Evolutionary conservation across 495 filamentous ascomycete species (phyloP).

Genomic region (Delitschia confertaspora): DNA sequence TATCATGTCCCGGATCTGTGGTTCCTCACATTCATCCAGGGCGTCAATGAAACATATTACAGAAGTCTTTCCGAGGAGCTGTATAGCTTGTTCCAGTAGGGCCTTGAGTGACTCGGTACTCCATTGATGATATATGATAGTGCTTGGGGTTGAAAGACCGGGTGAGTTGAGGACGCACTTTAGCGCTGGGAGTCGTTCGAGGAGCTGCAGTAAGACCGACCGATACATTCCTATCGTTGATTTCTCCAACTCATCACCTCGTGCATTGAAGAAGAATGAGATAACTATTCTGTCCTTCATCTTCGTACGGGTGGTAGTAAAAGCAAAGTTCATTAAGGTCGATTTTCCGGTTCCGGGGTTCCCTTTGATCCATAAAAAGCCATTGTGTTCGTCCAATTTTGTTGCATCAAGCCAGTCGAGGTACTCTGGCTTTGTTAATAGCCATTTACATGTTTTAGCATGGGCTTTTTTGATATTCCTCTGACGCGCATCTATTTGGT

Average conservation of each 20-base stretch:
- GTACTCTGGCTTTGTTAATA: conserved; percentile 17
- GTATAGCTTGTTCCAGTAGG: conserved; percentile 7
- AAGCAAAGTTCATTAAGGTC: conserved; percentile 21
- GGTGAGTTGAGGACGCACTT: conserved; percentile 11
- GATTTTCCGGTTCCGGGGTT: conserved; percentile 31
- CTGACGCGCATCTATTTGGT: conserved; percentile 32
- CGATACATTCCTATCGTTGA: conserved; percentile 15
- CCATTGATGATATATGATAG: conserved; percentile 13
- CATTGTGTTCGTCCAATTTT: conserved; percentile 9
- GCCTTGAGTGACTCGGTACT: conserved; percentile 1
- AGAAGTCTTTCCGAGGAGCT: conserved; percentile 1
- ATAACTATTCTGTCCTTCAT: conserved; percentile 18
- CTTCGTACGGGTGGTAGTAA: conserved; percentile 1
- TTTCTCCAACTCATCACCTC: conserved; percentile 28
- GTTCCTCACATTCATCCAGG: conserved; percentile 19
- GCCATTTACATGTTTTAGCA: conserved; percentile 28
- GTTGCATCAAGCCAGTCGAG: conserved; percentile 14
- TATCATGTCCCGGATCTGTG: conserved; percentile 11
- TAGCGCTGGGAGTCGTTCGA: conserved; percentile 4
- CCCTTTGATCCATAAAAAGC: conserved; percentile 29
- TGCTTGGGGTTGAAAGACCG: conserved; percentile 5
- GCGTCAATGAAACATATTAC: conserved; percentile 20
- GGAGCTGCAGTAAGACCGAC: conserved; percentile 18
- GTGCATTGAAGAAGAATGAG: conserved; percentile 39
- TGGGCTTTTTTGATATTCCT: conserved; percentile 35